These are phyloP conservation scores for Auricularia cornea DNA, from an alignment of 768 basidiomycete species.

Conservation along the genomic window DNA sequence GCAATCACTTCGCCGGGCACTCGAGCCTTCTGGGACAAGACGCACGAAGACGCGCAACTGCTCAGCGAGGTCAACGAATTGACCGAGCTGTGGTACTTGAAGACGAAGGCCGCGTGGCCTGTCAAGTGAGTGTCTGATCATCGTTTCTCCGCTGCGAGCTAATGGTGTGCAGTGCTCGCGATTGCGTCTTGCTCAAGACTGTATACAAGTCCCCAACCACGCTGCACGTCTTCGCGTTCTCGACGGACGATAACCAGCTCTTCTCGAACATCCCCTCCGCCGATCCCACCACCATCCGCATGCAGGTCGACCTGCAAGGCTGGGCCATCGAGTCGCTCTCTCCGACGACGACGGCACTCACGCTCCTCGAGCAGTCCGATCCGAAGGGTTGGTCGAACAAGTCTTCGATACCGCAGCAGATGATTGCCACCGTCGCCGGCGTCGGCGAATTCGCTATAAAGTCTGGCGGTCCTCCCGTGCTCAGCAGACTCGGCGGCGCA, in stretches of 20 bases:
- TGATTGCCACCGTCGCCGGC: conserved; percentile 82
- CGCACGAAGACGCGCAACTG: conserved; percentile 75
- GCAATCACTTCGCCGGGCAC: conserved; percentile 83
- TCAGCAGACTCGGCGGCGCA: conserved; percentile 69
- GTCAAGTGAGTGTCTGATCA: conserved; percentile 54
- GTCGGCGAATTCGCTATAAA: conserved; percentile 95
- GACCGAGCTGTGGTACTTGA: conserved; percentile 90
- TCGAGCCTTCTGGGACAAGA: conserved; percentile 79
- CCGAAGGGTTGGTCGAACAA: conserved; percentile 97
- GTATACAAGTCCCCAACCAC: conserved; percentile 95
- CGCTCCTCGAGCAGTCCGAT: conserved; percentile 92
- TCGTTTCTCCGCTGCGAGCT: conserved; percentile 4
- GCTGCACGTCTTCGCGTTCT: conserved; percentile 92
- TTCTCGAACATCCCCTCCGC: conserved; percentile 64
- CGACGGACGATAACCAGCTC: conserved; percentile 79
- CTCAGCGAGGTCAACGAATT: conserved; percentile 86
- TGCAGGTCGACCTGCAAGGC: conserved; percentile 96
- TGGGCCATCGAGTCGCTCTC: conserved; percentile 96
- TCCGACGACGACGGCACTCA: conserved; percentile 89
- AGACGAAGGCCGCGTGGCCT: conserved; percentile 88
- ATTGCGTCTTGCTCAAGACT: conserved; percentile 84
- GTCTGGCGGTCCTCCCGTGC: conserved; percentile 87
- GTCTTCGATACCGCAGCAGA: conserved; percentile 85
- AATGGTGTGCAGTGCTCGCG: conserved; percentile 56
- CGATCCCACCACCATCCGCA: conserved; percentile 77